A percentile compares a stretch with the other conserved stretches of the same genome.
phyloP scores from a whole-genome alignment of 148 eudicot species.

The Silene latifolia region DNA sequence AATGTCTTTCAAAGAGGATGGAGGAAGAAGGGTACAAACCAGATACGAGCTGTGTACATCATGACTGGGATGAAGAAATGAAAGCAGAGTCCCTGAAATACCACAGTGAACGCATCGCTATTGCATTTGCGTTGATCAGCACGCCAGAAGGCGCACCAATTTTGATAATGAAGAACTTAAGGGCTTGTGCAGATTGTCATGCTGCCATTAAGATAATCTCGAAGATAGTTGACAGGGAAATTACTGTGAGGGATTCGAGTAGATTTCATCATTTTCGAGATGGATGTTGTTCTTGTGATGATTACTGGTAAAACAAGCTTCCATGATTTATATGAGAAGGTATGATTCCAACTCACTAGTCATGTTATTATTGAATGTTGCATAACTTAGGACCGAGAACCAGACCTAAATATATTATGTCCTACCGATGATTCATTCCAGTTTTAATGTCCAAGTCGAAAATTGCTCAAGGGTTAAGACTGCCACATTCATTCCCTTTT shows the following conservation, averaged over 20 bases:
- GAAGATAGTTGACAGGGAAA: conserved; percentile 56
- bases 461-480: no score
- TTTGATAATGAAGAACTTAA: conserved; percentile 65
- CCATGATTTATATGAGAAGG: background rate
- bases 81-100: conserved; percentile 59
- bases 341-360: no score
- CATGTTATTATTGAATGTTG: no score
- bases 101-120: conserved; percentile 74
- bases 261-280: conserved; percentile 78
- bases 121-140: conserved; percentile 65
- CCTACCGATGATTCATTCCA: no score
- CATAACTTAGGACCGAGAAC: no score
- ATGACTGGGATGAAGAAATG: conserved; percentile 53
- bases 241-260: conserved; percentile 76
- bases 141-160: conserved; percentile 71
- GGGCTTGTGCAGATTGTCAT: conserved; percentile 78
- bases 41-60: conserved; percentile 60
- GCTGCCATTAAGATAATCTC: conserved; percentile 74
- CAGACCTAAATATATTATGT: no score
- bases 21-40: conserved; percentile 71
- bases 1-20: conserved; percentile 38
- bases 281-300: conserved; percentile 61
- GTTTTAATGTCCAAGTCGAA: no score
- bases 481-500: no score
- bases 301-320: conserved; percentile 54